Evolutionary conservation across 2,329 filamentous ascomycete genomes (phyloP), one percentile per base, ranked within the genome.

Genomic region (Cytospora piceae): DNA sequence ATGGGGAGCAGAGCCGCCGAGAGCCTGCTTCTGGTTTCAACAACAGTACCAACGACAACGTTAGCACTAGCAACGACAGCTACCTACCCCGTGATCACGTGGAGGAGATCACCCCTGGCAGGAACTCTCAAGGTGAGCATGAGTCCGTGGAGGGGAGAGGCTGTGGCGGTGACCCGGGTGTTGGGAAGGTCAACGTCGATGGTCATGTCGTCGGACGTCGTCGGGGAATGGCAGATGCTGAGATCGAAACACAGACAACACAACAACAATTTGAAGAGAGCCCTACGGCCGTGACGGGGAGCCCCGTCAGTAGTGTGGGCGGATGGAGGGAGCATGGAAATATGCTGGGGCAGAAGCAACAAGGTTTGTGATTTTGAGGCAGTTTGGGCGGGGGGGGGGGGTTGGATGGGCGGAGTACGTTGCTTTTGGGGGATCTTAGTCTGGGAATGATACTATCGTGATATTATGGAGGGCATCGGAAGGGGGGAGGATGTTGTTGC

Each of bases 121-220:
- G 29, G 46, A 34, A 55, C 8, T 58, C 66, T 53, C 63, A 65
- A 67, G 66, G 66, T 67, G 66, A 67, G 66, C 63, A 46, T 42
- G 34, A 58, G 39, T 63, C 63, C 51, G 39, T 42, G 37, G 39
- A 39, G 63, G 46, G 55, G 27, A n/a, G 9, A 53, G 51, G 51
- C 3, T 31, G 58, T 31, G 32, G 53, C n/a, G 49, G 55, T 55
- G 29, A 53, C 46, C 46, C 46, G 46, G 24, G 11, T 22, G n/a
- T 9, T 34, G 57, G n/a, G 46, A 15, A 14, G 51, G 58, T 55
- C 49, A 52, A 31, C 56, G 46, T 27, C 42, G 42, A 24, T 32
- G 58, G 29, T 31, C 37, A 20, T n/a, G 29, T 22, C 46, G 39
- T 52, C 15, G 39, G 37, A 27, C 29, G 39, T 60, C 32, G 22